phyloP scores from a whole-genome alignment of 2,329 filamentous ascomycete genomes.

The Cladophialophora immunda region DNA sequence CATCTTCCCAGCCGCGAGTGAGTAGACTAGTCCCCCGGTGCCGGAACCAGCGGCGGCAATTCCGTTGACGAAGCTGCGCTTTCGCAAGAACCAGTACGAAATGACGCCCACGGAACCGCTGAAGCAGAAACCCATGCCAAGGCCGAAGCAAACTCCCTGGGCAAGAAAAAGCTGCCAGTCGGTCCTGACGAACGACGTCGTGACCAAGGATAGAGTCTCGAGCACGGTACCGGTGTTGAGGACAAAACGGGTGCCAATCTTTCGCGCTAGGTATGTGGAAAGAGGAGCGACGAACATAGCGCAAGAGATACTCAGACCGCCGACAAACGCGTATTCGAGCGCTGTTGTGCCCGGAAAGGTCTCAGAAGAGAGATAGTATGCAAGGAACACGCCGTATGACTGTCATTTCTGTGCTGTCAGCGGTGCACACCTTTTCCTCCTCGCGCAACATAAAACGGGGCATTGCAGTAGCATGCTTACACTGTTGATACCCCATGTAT shows the following conservation, averaged over 20 bases:
- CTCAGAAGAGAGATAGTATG: conserved; percentile 49
- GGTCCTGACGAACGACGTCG: conserved; percentile 38
- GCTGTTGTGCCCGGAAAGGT: conserved; percentile 40
- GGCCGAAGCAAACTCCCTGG: conserved; percentile 41
- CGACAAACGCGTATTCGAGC: conserved; percentile 45
- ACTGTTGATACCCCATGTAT: conserved; percentile 44
- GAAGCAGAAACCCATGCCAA: conserved; percentile 40
- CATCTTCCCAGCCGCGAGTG: conserved; percentile 36
- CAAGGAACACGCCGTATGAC: conserved; percentile 54
- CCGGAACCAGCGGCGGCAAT: conserved; percentile 43
- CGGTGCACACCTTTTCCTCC: too few species aligned
- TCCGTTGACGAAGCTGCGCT: conserved; percentile 41
- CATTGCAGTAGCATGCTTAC: too few species aligned
- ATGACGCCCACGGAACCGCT: conserved; percentile 35
- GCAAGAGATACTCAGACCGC: conserved; percentile 38
- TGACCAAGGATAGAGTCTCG: conserved; percentile 33
- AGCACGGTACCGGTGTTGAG: conserved; percentile 36
- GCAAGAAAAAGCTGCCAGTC: conserved; percentile 40
- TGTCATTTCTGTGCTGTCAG: too few species aligned
- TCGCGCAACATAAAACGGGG: too few species aligned
- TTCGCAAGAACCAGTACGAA: conserved; percentile 43
- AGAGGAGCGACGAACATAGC: conserved; percentile 42
- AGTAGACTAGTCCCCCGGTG: conserved; percentile 41
- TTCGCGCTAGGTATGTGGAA: conserved; percentile 37
- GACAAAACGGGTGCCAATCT: conserved; percentile 30